phyloP scores from a whole-genome alignment of 148 eudicot species.

The Drosera capensis region DNA sequence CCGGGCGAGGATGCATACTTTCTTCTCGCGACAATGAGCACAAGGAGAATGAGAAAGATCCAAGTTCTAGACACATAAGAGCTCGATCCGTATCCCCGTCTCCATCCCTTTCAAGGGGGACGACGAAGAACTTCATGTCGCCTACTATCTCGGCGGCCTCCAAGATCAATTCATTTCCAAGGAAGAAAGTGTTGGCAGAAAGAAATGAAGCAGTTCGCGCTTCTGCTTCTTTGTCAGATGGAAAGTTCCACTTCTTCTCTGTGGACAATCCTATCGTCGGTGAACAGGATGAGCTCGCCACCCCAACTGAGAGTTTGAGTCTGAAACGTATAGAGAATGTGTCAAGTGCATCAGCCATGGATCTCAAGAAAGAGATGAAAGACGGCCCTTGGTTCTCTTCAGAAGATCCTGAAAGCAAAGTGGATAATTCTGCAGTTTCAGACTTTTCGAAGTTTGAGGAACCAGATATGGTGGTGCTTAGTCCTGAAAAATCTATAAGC shows the following conservation, averaged over 20 bases:
- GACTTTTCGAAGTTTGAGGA: conserved; percentile 6
- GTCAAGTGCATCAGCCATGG: not conserved
- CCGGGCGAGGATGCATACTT: conserved; percentile 19
- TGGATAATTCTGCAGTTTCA: not conserved
- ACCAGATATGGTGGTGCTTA: conserved; percentile 25
- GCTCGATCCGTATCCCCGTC: conserved; percentile 25
- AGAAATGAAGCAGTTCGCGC: conserved; percentile 60
- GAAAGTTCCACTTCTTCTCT: conserved; percentile 36
- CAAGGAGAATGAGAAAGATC: conserved; percentile 70
- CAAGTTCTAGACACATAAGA: conserved; percentile 17
- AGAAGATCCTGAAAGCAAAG: conserved; percentile 13
- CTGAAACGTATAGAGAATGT: not conserved
- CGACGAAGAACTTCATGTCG: conserved; percentile 64
- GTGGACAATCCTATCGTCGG: conserved; percentile 12
- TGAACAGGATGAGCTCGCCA: conserved; percentile 13
- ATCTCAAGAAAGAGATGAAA: conserved; percentile 1
- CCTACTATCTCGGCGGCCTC: conserved; percentile 94
- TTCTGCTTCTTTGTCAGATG: conserved; percentile 53
- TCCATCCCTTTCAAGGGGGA: too few species aligned
- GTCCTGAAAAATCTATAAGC: conserved; percentile 23
- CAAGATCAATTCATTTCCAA: conserved; percentile 70
- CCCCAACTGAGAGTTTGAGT: not conserved
- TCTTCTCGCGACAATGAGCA: conserved; percentile 24
- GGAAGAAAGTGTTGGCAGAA: conserved; percentile 68
- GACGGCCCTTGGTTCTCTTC: conserved; percentile 11